These are phyloP conservation scores for Clitopilus hobsonii DNA, from an alignment of 768 basidiomycete genomes.

Conservation along the genomic window DNA sequence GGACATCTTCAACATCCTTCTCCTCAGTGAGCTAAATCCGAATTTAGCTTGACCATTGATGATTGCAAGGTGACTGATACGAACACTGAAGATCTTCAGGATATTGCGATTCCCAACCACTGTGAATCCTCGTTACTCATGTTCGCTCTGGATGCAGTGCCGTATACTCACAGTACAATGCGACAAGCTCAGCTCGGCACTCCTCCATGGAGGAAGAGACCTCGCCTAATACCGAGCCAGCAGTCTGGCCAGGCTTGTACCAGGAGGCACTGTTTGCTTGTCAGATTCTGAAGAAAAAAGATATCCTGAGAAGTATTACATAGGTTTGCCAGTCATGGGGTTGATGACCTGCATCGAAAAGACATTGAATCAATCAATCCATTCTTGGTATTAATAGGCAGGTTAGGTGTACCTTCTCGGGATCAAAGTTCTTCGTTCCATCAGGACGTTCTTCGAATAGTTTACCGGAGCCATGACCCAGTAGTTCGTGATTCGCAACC, in stretches of 20 bases:
- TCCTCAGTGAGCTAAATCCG: constrained; percentile 54
- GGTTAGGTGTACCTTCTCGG: constrained; percentile 49
- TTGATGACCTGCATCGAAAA: constrained; percentile 87
- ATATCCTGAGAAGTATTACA: constrained; percentile 41
- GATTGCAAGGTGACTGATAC: constrained; percentile 13
- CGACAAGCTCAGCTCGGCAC: constrained; percentile 88
- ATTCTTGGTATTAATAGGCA: no score
- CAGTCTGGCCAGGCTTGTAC: constrained; percentile 86
- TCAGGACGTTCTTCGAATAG: constrained; percentile 72
- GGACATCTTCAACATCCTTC: constrained; percentile 71
- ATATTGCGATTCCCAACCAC: constrained; percentile 76
- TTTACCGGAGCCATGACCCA: constrained; percentile 85
- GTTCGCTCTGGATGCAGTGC: constrained; percentile 1
- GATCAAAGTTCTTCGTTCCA: constrained; percentile 81
- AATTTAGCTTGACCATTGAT: not conserved
- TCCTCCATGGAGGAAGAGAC: constrained; percentile 91
- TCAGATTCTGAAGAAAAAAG: not conserved
- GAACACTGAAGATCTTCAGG: constrained; percentile 73
- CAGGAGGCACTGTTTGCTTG: constrained; percentile 55
- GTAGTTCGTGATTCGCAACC: constrained; percentile 86
- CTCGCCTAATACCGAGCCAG: constrained; percentile 78
- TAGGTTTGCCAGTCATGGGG: constrained; percentile 71
- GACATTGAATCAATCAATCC: no score
- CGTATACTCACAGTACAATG: constrained; percentile 60
- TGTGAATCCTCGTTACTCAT: constrained; percentile 16